Percentiles rank a stretch among this genome's conserved stretches.
phyloP scores from a whole-genome alignment of 257 asterid genomes.

The Solanum microdontum region DNA sequence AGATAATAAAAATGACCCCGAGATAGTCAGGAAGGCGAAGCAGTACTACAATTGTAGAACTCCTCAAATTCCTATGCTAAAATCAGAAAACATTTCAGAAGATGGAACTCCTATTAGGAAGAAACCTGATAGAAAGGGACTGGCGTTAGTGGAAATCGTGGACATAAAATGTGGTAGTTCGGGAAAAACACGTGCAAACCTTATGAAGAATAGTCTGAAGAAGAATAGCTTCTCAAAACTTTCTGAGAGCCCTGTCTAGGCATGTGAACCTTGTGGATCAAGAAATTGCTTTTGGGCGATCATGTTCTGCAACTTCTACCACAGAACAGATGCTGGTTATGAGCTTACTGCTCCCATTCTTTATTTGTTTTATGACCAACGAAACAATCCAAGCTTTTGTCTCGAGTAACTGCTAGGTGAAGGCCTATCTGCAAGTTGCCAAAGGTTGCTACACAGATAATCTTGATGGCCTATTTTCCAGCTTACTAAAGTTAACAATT shows the following conservation, averaged over 20 bases:
- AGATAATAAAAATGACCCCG: slow-evolving; percentile 10
- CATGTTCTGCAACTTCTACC: slow-evolving; percentile 43
- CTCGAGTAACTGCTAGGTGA: slow-evolving; percentile 8
- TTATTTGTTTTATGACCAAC: slow-evolving; percentile 20
- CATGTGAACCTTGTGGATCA: slow-evolving; percentile 19
- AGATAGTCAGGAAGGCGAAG: slow-evolving; percentile 29
- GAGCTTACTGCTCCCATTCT: slow-evolving; percentile 26
- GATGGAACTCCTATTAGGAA: slow-evolving; percentile 53
- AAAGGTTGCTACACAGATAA: neutral
- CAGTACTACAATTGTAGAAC: slow-evolving; percentile 24
- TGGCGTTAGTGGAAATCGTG: slow-evolving; percentile 48
- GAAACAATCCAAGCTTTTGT: slow-evolving; percentile 18
- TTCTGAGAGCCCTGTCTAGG: slow-evolving; percentile 29
- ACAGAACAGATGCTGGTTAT: slow-evolving; percentile 33
- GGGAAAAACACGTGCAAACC: slow-evolving; percentile 45
- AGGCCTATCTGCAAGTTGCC: slow-evolving; percentile 12
- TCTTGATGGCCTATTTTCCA: slow-evolving; percentile 10
- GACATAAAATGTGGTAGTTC: slow-evolving; percentile 64
- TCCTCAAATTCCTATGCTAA: slow-evolving; percentile 55
- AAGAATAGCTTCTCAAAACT: slow-evolving; percentile 60
- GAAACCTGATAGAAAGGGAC: slow-evolving; percentile 35
- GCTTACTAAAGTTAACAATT: neutral
- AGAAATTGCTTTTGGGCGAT: slow-evolving; percentile 5
- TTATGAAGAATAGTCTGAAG: slow-evolving; percentile 50
- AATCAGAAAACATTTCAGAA: slow-evolving; percentile 28